A percentile compares a stretch with the other conserved stretches of the same genome.
Conservation (phyloP, 495 filamentous ascomycete genomes). For the Filosporella fistucella region DNA sequence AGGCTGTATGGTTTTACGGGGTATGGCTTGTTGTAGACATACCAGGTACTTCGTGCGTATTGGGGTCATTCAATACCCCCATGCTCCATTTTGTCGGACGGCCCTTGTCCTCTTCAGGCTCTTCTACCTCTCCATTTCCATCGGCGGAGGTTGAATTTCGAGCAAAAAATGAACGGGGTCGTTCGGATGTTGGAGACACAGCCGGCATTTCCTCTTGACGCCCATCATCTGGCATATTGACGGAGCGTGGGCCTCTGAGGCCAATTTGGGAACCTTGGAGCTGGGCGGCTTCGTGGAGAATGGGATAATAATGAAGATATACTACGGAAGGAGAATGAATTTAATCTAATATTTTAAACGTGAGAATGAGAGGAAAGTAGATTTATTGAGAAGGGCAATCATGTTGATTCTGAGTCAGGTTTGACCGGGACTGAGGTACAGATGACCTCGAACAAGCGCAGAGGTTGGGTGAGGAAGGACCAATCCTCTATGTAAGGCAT, state of each 20-base stretch:
- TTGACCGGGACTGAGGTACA: too few relatives aligned
- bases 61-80: conserved; percentile 76
- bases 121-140: not conserved
- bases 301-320: too few relatives aligned
- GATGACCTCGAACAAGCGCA: too few relatives aligned
- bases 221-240: conserved; percentile 1
- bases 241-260: not conserved
- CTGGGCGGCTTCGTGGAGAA: not conserved
- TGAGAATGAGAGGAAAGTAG: too few relatives aligned
- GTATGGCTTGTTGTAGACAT: conserved; percentile 21
- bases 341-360: too few relatives aligned
- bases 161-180: conserved; percentile 16
- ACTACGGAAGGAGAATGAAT: too few relatives aligned
- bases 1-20: not conserved
- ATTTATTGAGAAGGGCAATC: too few relatives aligned
- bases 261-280: not conserved
- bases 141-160: conserved; percentile 11
- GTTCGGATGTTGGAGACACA: conserved; percentile 5
- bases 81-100: conserved; percentile 59
- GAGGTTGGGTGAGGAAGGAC: too few relatives aligned
- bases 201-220: not conserved
- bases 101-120: conserved; percentile 1
- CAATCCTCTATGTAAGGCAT: too few relatives aligned
- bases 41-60: conserved; percentile 93
- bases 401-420: too few relatives aligned